These are phyloP conservation scores for Starmerella stigmatis DNA, from an alignment of 805 yeast species.

Conservation along the genomic window DNA sequence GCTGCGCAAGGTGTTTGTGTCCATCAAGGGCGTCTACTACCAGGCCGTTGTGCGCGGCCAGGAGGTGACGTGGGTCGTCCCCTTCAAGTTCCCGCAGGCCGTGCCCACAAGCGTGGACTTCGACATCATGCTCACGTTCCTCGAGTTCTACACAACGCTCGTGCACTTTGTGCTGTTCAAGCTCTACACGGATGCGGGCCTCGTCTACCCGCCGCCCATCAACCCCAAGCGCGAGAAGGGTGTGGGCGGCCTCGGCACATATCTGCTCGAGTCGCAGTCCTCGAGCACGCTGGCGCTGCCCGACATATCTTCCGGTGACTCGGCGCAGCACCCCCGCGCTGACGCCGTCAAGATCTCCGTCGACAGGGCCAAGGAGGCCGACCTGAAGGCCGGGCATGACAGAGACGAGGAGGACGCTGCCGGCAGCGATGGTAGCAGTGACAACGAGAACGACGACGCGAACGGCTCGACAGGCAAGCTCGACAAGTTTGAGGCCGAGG, in stretches of 20 bases:
- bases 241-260: slow-evolving; percentile 81
- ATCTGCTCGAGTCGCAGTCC: slow-evolving; percentile 48
- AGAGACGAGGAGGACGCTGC: slow-evolving; percentile 27
- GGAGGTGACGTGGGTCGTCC: slow-evolving; percentile 91
- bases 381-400: slow-evolving; percentile 28
- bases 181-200: slow-evolving; percentile 72
- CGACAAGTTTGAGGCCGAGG: slow-evolving; percentile 61
- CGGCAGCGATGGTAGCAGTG: no score
- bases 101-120: slow-evolving; percentile 91
- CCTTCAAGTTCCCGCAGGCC: slow-evolving; percentile 92
- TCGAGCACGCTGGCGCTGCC: slow-evolving; percentile 13
- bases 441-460: slow-evolving; percentile 27
- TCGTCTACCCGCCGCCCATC: slow-evolving; percentile 84
- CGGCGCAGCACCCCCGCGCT: no score
- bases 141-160: slow-evolving; percentile 89
- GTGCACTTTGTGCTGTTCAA: slow-evolving; percentile 78
- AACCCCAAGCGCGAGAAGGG: slow-evolving; percentile 64
- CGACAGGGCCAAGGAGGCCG: slow-evolving; percentile 41
- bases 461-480: slow-evolving; percentile 42
- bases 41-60: slow-evolving; percentile 85
- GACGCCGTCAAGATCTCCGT: slow-evolving; percentile 15
- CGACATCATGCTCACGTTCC: slow-evolving; percentile 90
- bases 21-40: slow-evolving; percentile 94
- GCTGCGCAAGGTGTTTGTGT: slow-evolving; percentile 81
- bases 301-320: slow-evolving; percentile 25